Evolutionary conservation across 176 grass and related monocot species (phyloP).

Genomic region (Cenchrus fungigraminus): DNA sequence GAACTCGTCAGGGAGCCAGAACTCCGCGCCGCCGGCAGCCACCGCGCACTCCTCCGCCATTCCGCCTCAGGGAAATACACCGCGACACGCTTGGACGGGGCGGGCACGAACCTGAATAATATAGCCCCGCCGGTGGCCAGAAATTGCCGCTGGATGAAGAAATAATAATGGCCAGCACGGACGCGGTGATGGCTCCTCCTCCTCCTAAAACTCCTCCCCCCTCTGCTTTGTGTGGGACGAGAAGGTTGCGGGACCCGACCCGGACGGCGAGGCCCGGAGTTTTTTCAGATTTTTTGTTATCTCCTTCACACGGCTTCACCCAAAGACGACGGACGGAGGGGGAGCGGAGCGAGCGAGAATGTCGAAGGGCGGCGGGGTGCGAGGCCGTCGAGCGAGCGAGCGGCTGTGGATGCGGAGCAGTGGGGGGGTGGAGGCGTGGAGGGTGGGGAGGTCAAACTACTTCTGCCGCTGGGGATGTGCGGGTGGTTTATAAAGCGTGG

Average conservation of each 20-base stretch:
- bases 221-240: background rate
- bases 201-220: conserved; percentile 8
- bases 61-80: background rate
- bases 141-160: conserved; percentile 60
- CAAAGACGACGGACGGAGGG: background rate
- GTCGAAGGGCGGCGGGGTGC: conserved; percentile 26
- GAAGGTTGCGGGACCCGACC: background rate
- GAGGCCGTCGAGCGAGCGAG: background rate
- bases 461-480: background rate
- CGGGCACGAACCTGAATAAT: conserved; percentile 33
- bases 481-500: conserved; percentile 40
- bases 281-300: conserved; percentile 20
- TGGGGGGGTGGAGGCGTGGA: background rate
- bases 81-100: conserved; percentile 9
- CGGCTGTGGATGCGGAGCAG: background rate
- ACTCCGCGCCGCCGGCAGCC: conserved; percentile 15
- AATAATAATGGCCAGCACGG: conserved; percentile 61
- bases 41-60: conserved; percentile 52
- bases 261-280: background rate
- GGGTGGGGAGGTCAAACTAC: conserved; percentile 29
- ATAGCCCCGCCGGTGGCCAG: conserved; percentile 53
- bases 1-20: conserved; percentile 81
- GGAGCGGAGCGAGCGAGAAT: conserved; percentile 9
- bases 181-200: conserved; percentile 21
- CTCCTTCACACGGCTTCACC: background rate